Evolutionary conservation across 2,329 filamentous ascomycete species (phyloP).

Genomic region (Bipolaris cookei): DNA sequence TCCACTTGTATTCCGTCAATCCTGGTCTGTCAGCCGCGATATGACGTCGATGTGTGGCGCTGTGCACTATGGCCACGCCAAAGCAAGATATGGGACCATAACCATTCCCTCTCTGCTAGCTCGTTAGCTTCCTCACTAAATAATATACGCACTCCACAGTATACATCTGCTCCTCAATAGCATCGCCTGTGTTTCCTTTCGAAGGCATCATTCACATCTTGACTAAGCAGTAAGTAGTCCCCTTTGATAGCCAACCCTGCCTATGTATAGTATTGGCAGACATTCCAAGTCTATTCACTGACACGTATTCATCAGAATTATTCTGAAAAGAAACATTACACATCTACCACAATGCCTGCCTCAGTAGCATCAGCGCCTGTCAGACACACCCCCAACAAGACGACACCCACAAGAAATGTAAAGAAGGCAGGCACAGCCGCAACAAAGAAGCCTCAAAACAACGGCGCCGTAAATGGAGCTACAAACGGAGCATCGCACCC

Average conservation of each 20-base stretch:
- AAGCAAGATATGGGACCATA: conserved; percentile 31
- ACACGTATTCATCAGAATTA: conserved; percentile 2
- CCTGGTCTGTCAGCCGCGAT: conserved; percentile 29
- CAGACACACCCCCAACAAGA: conserved; percentile 40
- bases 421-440: conserved; percentile 35
- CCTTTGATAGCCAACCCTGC: not conserved
- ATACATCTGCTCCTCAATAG: not conserved
- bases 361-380: conserved; percentile 45
- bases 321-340: not conserved
- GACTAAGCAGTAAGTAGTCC: conserved; percentile 23
- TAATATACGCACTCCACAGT: conserved; percentile 9
- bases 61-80: conserved; percentile 25
- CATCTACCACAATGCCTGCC: conserved; percentile 37
- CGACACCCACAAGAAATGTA: conserved; percentile 36
- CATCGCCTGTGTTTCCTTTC: conserved; percentile 1
- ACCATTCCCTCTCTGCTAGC: conserved; percentile 18
- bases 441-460: conserved; percentile 30
- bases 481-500: conserved; percentile 35
- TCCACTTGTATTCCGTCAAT: conserved; percentile 30
- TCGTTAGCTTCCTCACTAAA: conserved; percentile 16
- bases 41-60: conserved; percentile 47
- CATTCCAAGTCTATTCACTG: conserved; percentile 19
- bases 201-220: not conserved
- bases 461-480: conserved; percentile 37
- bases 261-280: conserved; percentile 7